phyloP scores from a whole-genome alignment of 2,329 filamentous ascomycete genomes.

The Nothophoma quercina region DNA sequence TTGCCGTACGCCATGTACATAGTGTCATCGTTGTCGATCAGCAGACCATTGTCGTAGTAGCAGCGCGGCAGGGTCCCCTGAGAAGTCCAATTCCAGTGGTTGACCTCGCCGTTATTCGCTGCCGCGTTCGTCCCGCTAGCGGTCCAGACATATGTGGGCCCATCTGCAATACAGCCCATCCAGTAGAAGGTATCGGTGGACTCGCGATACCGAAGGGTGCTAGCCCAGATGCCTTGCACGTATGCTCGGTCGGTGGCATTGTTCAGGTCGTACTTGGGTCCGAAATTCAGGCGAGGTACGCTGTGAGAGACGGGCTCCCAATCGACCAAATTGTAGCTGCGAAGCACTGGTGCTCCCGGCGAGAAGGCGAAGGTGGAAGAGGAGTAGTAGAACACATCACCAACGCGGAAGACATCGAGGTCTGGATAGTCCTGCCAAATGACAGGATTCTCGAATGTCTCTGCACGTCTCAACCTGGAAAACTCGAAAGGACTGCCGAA shows the following conservation, averaged over 20 bases:
- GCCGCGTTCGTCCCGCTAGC: slow-evolving; percentile 52
- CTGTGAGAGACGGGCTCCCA: slow-evolving; percentile 55
- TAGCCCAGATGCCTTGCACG: slow-evolving; percentile 64
- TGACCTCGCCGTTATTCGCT: slow-evolving; percentile 40
- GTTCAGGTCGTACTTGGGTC: slow-evolving; percentile 58
- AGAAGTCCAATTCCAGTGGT: slow-evolving; percentile 52
- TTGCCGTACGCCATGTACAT: slow-evolving; percentile 67
- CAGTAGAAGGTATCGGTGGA: slow-evolving; percentile 63
- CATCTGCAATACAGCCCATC: slow-evolving; percentile 63
- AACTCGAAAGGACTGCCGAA: not conserved
- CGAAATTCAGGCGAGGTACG: slow-evolving; percentile 49
- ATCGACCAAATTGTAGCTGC: slow-evolving; percentile 63
- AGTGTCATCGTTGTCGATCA: slow-evolving; percentile 67
- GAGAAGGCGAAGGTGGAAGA: slow-evolving; percentile 66
- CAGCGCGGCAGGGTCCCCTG: slow-evolving; percentile 53
- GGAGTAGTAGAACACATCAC: slow-evolving; percentile 62
- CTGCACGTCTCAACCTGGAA: slow-evolving; percentile 13
- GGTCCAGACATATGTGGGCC: slow-evolving; percentile 63
- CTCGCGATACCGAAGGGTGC: slow-evolving; percentile 60
- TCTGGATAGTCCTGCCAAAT: slow-evolving; percentile 65
- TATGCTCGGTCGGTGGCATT: slow-evolving; percentile 55
- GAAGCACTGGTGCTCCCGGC: slow-evolving; percentile 64
- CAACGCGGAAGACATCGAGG: slow-evolving; percentile 61
- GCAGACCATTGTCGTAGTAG: slow-evolving; percentile 65
- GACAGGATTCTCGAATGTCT: slow-evolving; percentile 59